A percentile compares a stretch with the other conserved stretches of the same genome.
phyloP scores from a whole-genome alignment of 139 green algal genomes.

The Auxenochlorella protothecoides region DNA sequence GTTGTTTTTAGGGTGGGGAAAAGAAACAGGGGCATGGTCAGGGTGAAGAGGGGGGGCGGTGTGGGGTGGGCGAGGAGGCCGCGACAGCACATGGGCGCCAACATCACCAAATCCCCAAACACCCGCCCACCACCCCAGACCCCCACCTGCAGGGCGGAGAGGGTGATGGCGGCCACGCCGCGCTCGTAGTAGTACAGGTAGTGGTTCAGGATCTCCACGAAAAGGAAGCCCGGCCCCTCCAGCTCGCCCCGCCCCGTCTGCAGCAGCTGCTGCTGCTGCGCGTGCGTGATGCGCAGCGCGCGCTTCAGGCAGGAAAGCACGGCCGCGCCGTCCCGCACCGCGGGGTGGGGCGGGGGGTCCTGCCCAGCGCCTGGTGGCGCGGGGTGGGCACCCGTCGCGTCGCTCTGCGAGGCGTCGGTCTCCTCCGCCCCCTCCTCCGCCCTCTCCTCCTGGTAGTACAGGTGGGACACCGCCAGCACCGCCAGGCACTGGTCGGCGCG shows the following conservation, averaged over 20 bases:
- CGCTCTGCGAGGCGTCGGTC: background rate
- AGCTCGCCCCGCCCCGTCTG: background rate
- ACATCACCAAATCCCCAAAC: too few species aligned
- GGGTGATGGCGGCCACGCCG: conserved; percentile 36
- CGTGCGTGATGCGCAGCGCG: conserved; percentile 65
- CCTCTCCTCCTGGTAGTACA: conserved; percentile 68
- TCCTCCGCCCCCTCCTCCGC: background rate
- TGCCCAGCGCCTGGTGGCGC: too few species aligned
- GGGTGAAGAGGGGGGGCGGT: too few species aligned
- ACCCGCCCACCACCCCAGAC: conserved; percentile 5
- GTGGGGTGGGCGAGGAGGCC: too few species aligned
- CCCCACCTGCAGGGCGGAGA: conserved; percentile 35
- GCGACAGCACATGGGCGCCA: too few species aligned
- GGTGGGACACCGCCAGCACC: conserved; percentile 59
- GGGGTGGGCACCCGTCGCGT: background rate
- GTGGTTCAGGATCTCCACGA: conserved; percentile 77
- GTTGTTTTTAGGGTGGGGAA: too few species aligned
- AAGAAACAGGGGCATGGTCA: too few species aligned
- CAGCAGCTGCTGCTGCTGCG: conserved; percentile 60
- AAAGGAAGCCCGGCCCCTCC: conserved; percentile 32
- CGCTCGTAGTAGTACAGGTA: conserved; percentile 60
- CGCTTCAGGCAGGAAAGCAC: conserved; percentile 70
- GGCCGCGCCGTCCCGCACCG: conserved; percentile 40
- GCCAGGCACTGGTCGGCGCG: conserved; percentile 82
- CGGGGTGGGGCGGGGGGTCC: conserved; percentile 1